Conservation (phyloP, 805 yeast species). For the Saccharomycopsis microspora region DNA sequence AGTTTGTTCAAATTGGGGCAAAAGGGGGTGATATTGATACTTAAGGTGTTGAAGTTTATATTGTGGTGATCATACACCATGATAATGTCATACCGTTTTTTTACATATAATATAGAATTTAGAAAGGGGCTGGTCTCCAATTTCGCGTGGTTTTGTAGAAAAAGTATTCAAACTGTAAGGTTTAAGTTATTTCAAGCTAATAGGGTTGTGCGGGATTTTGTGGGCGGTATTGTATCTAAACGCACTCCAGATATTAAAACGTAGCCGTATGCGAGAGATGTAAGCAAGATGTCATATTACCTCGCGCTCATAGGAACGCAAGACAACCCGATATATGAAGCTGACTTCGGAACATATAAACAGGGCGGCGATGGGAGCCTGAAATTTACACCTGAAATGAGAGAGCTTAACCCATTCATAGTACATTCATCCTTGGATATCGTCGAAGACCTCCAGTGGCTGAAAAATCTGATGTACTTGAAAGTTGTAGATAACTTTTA, state of each 20-base stretch:
- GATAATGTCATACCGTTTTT: not conserved
- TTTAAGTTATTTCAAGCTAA: too few species aligned
- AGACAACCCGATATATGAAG: constrained; percentile 80
- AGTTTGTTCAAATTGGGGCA: constrained; percentile 5
- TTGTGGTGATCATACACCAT: constrained; percentile 20
- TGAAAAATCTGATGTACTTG: constrained; percentile 48
- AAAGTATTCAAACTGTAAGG: too few species aligned
- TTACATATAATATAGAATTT: too few species aligned
- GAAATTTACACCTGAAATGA: constrained; percentile 54
- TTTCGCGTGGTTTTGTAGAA: too few species aligned
- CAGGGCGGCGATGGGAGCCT: constrained; percentile 56
- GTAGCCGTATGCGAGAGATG: too few species aligned
- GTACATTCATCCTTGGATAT: constrained; percentile 83
- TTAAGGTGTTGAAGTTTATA: constrained; percentile 8
- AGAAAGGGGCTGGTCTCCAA: too few species aligned
- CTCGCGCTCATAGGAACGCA: constrained; percentile 79
- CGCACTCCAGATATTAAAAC: too few species aligned
- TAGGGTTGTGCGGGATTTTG: too few species aligned
- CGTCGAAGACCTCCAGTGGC: constrained; percentile 87
- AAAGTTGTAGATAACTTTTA: constrained; percentile 80
- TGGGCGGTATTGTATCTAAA: too few species aligned
- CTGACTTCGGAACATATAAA: constrained; percentile 70
- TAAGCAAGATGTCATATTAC: constrained; percentile 56
- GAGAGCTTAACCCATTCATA: constrained; percentile 78
- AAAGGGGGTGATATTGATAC: not conserved